Conservation (phyloP, 805 yeast genomes). For the Pichia cabralensis region DNA sequence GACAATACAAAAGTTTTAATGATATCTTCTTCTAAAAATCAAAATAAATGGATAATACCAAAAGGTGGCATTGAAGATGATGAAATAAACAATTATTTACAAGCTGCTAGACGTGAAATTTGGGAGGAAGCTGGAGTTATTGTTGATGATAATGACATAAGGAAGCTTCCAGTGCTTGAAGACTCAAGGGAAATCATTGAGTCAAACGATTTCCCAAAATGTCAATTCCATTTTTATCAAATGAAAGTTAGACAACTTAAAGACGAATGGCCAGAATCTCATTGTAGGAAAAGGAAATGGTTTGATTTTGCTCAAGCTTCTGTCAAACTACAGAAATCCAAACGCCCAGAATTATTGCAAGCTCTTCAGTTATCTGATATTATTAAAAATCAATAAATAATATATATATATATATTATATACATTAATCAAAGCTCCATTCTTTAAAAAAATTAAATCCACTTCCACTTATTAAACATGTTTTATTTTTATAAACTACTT, state of each 20-base stretch:
- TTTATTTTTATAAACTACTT: slow-evolving; percentile 1
- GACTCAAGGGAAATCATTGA: slow-evolving; percentile 31
- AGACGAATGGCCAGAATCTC: slow-evolving; percentile 67
- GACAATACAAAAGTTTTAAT: slow-evolving; percentile 57
- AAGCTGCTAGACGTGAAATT: slow-evolving; percentile 74
- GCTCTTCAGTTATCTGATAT: slow-evolving; percentile 54
- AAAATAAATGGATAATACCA: slow-evolving; percentile 77
- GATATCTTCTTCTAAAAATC: slow-evolving; percentile 65
- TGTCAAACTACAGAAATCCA: slow-evolving; percentile 43
- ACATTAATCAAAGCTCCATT: background rate
- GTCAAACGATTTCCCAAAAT: slow-evolving; percentile 38
- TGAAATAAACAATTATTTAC: slow-evolving; percentile 39
- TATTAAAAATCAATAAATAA: slow-evolving; percentile 23
- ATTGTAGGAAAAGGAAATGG: slow-evolving; percentile 63
- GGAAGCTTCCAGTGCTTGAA: slow-evolving; percentile 52
- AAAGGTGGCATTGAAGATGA: slow-evolving; percentile 93
- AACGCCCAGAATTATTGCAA: slow-evolving; percentile 56
- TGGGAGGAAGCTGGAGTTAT: slow-evolving; percentile 97
- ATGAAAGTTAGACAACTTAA: slow-evolving; percentile 49
- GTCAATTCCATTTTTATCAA: slow-evolving; percentile 87
- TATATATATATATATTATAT: background rate
- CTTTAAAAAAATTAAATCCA: slow-evolving; percentile 1
- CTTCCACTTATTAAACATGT: too few species aligned
- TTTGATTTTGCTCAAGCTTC: slow-evolving; percentile 59
- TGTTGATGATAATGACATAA: slow-evolving; percentile 47